Conservation (phyloP, 2,329 filamentous ascomycete genomes). For the Sordariomycetes sp. region DNA sequence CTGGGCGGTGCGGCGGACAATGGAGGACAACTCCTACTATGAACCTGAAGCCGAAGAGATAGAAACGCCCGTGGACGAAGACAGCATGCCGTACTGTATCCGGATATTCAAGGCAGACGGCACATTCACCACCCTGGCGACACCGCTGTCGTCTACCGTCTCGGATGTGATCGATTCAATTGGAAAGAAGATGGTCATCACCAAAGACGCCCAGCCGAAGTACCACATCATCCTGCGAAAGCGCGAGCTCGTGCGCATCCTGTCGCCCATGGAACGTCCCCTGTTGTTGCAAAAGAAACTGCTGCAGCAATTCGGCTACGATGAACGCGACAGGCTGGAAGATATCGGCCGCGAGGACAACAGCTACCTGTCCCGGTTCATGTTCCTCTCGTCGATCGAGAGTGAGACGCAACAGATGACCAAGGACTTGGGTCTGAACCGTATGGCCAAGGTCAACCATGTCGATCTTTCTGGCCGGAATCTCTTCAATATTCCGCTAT, state of each 20-base stretch:
- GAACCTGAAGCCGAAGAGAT: slow-evolving; percentile 56
- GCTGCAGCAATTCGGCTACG: slow-evolving; percentile 85
- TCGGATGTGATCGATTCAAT: slow-evolving; percentile 81
- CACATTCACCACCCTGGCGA: slow-evolving; percentile 86
- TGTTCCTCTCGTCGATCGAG: slow-evolving; percentile 83
- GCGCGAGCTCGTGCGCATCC: slow-evolving; percentile 76
- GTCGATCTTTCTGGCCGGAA: slow-evolving; percentile 87
- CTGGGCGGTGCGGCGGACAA: slow-evolving; percentile 76
- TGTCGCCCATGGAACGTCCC: slow-evolving; percentile 69
- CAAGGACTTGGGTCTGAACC: slow-evolving; percentile 71
- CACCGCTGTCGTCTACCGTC: slow-evolving; percentile 74
- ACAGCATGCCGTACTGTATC: slow-evolving; percentile 79
- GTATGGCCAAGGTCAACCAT: slow-evolving; percentile 84
- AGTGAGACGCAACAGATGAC: slow-evolving; percentile 56
- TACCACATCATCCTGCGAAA: slow-evolving; percentile 95
- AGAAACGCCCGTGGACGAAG: slow-evolving; percentile 54
- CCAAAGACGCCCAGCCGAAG: slow-evolving; percentile 72
- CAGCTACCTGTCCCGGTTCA: slow-evolving; percentile 91
- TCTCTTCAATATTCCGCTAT: slow-evolving; percentile 88
- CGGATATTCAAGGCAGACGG: slow-evolving; percentile 90
- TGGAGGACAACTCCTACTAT: slow-evolving; percentile 51
- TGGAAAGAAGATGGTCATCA: slow-evolving; percentile 86
- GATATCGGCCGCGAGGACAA: slow-evolving; percentile 95
- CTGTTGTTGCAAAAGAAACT: slow-evolving; percentile 86
- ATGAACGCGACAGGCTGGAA: slow-evolving; percentile 75